Evolutionary conservation across 2,329 filamentous ascomycete species (phyloP), one percentile per base, ranked within the genome.

Genomic region (Ceratocystis harringtonii): DNA sequence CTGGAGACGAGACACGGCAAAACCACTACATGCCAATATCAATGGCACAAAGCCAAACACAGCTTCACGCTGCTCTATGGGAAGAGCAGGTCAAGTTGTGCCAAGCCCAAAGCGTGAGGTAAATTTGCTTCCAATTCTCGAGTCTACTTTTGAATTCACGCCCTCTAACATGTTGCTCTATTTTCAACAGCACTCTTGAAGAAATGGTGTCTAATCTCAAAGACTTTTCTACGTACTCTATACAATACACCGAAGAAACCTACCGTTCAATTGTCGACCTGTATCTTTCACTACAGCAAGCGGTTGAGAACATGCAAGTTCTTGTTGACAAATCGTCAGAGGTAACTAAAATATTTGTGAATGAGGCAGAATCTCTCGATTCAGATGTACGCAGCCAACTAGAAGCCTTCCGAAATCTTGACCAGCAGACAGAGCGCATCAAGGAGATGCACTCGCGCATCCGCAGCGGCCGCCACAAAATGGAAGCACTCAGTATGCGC

Each of bases 221-320:
- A 69, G 76, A 79, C 41, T 80, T 85, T 72, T 87, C 87, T 25
- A 79, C 83, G 65, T 75, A 78, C 25, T 83, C 85, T 28, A 88
- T 85, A 17, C 79, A 81, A 68, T 81, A 81, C 43, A 81, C 92
- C 52, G 88, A 92, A 72, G 83, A 87, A 67, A 86, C 86, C 2
- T 92, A 91, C 75, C 88, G 88, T 69, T 82, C 83, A 0, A 81
- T 91, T 8, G 78, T 90, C 36, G 85, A 89, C 72, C 89, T 87
- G 71, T 79, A 88, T 61, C 80, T 80, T 62, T 74, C 79, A 0
- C 76, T 92, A 45, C 85, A 86, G 64, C 80, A 78, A 69, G 89
- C 84, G 0, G 81, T 91, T 48, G 73, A 78, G 5, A 81, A 80
- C 1, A 76, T 92, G 32, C 85, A 84, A 70, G 84, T 87, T 69